Percentiles rank a stretch among this genome's conserved stretches.
Conservation (phyloP, 2,329 filamentous ascomycete species). For the Aurifilum marmelostoma region DNA sequence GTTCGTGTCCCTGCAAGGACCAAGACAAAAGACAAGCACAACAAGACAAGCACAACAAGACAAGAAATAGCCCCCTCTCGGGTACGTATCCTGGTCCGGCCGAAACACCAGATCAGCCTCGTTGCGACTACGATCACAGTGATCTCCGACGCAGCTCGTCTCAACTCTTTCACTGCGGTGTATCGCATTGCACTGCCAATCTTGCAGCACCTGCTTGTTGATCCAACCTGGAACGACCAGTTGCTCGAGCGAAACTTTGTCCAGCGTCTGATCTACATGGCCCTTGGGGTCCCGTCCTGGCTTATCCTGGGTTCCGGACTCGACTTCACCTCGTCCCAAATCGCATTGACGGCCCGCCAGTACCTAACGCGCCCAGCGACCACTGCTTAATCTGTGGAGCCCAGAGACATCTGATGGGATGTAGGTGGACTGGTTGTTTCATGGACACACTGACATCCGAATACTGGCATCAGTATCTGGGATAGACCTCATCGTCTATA, state of each 20-base stretch:
- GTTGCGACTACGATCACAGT: slow-evolving; percentile 43
- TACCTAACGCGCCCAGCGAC: slow-evolving; percentile 20
- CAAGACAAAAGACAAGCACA: background rate
- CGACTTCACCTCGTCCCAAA: slow-evolving; percentile 24
- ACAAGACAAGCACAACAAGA: no score
- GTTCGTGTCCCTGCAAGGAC: background rate
- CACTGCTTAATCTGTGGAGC: slow-evolving; percentile 23
- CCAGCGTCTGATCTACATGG: slow-evolving; percentile 49
- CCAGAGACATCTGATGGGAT: slow-evolving; percentile 32
- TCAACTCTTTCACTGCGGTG: slow-evolving; percentile 42
- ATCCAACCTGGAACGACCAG: slow-evolving; percentile 41
- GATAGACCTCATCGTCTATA: slow-evolving; percentile 32
- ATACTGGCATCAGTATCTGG: slow-evolving; percentile 31
- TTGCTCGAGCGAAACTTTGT: slow-evolving; percentile 48
- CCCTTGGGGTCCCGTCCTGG: slow-evolving; percentile 23
- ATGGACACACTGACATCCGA: slow-evolving; percentile 45
- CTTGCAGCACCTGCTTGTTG: no score
- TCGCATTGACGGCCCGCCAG: slow-evolving; percentile 27
- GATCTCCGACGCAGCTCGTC: slow-evolving; percentile 50
- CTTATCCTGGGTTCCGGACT: slow-evolving; percentile 29
- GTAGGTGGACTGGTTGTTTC: slow-evolving; percentile 42
- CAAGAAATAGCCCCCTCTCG: background rate
- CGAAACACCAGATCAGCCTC: slow-evolving; percentile 44
- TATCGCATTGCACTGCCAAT: slow-evolving; percentile 35
- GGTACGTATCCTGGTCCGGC: slow-evolving; percentile 38